Evolutionary conservation across 2,329 filamentous ascomycete species (phyloP).

Genomic region (Pseudopithomyces chartarum): DNA sequence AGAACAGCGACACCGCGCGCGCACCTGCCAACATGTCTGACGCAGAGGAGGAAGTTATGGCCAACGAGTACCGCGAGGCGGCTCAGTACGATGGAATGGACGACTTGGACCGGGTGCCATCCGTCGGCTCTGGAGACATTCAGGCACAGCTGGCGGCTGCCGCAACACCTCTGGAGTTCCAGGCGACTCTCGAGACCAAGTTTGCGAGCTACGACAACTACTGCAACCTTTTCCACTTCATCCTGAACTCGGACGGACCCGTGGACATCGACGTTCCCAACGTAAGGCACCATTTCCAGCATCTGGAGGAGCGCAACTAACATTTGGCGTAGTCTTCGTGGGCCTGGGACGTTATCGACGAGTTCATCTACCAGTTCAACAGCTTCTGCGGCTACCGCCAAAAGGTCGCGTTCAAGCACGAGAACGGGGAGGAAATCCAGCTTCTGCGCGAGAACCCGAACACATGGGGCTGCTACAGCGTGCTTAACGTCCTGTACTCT

Average conservation of each 20-base stretch:
- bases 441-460: conserved; percentile 95
- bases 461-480: conserved; percentile 99
- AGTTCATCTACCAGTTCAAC: conserved; percentile 99
- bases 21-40: conserved; percentile 79
- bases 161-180: conserved; percentile 93
- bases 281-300: conserved; percentile 62
- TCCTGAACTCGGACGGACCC: conserved; percentile 98
- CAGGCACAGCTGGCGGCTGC: conserved; percentile 90
- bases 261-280: conserved; percentile 96
- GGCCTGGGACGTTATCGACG: conserved; percentile 99
- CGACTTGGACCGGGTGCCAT: conserved; percentile 73
- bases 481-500: conserved; percentile 98
- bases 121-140: conserved; percentile 78
- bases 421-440: conserved; percentile 90
- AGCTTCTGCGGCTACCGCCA: conserved; percentile 98
- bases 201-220: conserved; percentile 99
- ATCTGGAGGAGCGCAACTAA: conserved; percentile 14
- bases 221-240: conserved; percentile 99
- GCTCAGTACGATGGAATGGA: conserved; percentile 89
- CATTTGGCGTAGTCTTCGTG: conserved; percentile 78
- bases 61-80: conserved; percentile 92
- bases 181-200: conserved; percentile 93
- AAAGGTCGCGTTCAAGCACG: conserved; percentile 78
- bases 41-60: conserved; percentile 93
- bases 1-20: conserved; percentile 47